phyloP scores from a whole-genome alignment of 1,139 yeast genomes.

The Pichia sp. region DNA sequence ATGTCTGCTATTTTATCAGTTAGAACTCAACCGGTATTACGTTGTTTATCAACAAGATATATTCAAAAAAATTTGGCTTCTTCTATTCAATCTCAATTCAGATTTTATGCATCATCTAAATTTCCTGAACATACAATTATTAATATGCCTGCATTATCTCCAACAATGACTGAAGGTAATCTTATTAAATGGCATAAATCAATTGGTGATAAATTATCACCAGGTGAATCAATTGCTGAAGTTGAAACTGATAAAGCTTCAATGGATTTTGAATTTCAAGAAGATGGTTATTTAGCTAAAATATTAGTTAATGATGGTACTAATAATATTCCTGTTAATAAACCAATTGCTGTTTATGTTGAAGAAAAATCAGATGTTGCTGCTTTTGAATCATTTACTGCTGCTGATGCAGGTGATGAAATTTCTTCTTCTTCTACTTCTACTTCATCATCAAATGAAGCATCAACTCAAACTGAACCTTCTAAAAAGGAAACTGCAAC shows the following conservation, averaged over 20 bases:
- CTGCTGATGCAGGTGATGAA: conserved; percentile 71
- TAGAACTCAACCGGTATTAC: conserved; percentile 13
- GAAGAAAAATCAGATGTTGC: conserved; percentile 80
- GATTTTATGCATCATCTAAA: conserved; percentile 27
- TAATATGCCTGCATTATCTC: conserved; percentile 91
- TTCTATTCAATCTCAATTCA: conserved; percentile 18
- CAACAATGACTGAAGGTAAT: conserved; percentile 96
- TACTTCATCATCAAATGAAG: conserved; percentile 29
- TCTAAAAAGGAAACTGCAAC: conserved; percentile 34
- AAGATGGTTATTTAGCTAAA: conserved; percentile 93
- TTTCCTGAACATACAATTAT: conserved; percentile 62
- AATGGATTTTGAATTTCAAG: conserved; percentile 99
- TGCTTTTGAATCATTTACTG: conserved; percentile 81
- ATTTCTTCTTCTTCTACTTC: conserved; percentile 38
- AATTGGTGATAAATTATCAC: conserved; percentile 78
- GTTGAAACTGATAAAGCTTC: conserved; percentile 98
- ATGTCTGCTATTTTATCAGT: too few species aligned
- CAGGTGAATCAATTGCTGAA: conserved; percentile 95
- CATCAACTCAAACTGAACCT: conserved; percentile 34
- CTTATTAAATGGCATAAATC: conserved; percentile 83
- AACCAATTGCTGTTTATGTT: conserved; percentile 95
- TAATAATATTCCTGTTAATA: conserved; percentile 86
- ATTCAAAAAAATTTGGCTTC: background rate
- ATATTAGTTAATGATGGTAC: conserved; percentile 81
- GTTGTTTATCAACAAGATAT: conserved; percentile 2